Conservation (phyloP, 257 asterid genomes). For the Cordia subcordata region DNA sequence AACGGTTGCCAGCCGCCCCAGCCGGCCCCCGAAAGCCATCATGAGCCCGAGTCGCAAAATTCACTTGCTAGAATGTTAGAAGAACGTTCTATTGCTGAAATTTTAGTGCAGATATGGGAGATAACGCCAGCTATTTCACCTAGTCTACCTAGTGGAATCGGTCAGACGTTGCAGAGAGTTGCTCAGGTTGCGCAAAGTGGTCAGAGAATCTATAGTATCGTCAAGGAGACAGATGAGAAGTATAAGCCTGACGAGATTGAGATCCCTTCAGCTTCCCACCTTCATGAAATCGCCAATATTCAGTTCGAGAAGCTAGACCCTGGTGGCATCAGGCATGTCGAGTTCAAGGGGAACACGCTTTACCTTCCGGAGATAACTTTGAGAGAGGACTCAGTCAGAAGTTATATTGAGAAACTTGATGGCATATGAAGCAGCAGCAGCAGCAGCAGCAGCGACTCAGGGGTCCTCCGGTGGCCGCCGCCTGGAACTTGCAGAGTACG, state of each 20-base stretch:
- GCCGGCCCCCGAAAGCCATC: too few relatives aligned
- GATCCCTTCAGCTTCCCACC: conserved; percentile 31
- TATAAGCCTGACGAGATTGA: conserved; percentile 23
- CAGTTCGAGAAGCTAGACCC: conserved; percentile 12
- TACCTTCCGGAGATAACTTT: conserved; percentile 14
- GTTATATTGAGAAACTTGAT: conserved; percentile 24
- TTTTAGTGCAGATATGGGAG: conserved; percentile 13
- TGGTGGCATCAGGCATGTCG: conserved; percentile 26
- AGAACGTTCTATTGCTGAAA: too few relatives aligned
- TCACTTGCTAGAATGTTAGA: too few relatives aligned
- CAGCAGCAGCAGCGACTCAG: too few relatives aligned
- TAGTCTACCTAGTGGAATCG: too few relatives aligned
- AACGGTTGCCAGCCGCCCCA: conserved; percentile 8
- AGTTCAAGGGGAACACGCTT: neutral
- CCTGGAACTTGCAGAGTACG: conserved; percentile 12
- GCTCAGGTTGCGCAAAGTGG: neutral
- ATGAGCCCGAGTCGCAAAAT: too few relatives aligned
- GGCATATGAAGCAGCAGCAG: conserved; percentile 19
- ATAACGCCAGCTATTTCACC: too few relatives aligned
- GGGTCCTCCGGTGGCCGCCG: too few relatives aligned
- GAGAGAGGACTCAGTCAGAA: conserved; percentile 8
- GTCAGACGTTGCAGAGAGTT: conserved; percentile 16
- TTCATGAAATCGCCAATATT: conserved; percentile 16
- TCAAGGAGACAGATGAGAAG: neutral
- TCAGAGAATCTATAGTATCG: neutral